Base-by-base conservation (phyloP, 495 filamentous ascomycete species). In the Tetracladium setigerum region DNA sequence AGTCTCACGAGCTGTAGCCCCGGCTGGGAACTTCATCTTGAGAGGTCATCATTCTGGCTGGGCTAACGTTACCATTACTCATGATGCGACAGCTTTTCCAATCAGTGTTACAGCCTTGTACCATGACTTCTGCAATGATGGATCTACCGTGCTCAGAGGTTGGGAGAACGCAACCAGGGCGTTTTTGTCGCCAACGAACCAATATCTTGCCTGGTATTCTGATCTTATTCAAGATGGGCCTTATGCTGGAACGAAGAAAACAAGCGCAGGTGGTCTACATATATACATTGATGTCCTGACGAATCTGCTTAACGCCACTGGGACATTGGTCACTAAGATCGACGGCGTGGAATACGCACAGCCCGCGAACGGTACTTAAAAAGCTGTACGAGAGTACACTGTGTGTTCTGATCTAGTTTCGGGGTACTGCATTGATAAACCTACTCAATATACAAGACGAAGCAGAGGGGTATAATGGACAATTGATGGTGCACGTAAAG, bases 211-310 rank as follows among this genome's bases (percentile, higher is more conserved):
- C 39, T 59, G 56, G 56, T 56, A 42, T 43, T 59, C 56, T 16
- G 42, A 52, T 31, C 24, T 60, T 16, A 24, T 18, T 14, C 44
- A 46, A 12, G 33, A 27, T 4, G 57, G 57, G 1, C 41, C 34
- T 14, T 41, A 24, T 1, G 17, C 36, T 16, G 38, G 44, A 1
- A 55, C 54, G 1, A 57, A 60, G 47, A 47, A 44, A 14, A 55
- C 58, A 0, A 56, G 55, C 30, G 46, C 50, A 10, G 55, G 44
- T 30, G 55, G 55, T 30, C 58, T 54, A 9, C 58, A 55, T 38
- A 4, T 53, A 5, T 30, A 27, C 8, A 50, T 53, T 39, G 50
- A 58, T 38, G 47, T 39, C n/a, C 17, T 44, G 12, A 38, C 35
- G 2, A 55, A 55, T 37, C 35, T 55, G 5, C 53, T 57, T 27